Conservation (phyloP, 2,329 filamentous ascomycete genomes). For the Microsporum audouinii region DNA sequence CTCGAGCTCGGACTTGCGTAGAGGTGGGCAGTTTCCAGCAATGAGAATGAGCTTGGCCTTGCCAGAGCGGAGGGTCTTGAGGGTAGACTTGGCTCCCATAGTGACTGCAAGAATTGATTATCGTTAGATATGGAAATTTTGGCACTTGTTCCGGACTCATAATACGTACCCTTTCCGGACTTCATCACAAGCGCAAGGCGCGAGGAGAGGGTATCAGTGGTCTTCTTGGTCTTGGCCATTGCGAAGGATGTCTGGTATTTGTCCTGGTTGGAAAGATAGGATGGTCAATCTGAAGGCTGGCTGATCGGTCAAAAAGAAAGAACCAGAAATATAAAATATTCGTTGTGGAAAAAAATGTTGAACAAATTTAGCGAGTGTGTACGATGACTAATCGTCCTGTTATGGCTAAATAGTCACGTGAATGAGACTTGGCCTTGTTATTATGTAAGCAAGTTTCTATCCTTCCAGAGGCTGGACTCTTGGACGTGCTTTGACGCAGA, state of each 20-base stretch:
- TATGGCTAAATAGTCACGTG: background rate
- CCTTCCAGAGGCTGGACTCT: too few relatives aligned
- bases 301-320: background rate
- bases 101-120: slow-evolving; percentile 50
- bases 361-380: background rate
- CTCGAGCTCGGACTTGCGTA: slow-evolving; percentile 95
- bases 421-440: background rate
- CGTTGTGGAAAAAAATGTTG: background rate
- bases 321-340: background rate
- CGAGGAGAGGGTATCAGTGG: slow-evolving; percentile 67
- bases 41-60: slow-evolving; percentile 99
- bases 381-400: background rate
- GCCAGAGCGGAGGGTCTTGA: slow-evolving; percentile 83
- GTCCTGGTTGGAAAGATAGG: background rate
- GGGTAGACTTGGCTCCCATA: slow-evolving; percentile 77
- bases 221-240: slow-evolving; percentile 55
- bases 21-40: slow-evolving; percentile 88
- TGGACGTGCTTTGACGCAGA: too few relatives aligned
- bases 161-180: slow-evolving; percentile 44
- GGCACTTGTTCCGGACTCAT: background rate
- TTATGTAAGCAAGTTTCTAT: too few relatives aligned
- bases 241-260: background rate
- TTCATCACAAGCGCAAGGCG: slow-evolving; percentile 60
- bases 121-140: background rate
- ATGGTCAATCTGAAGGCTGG: background rate